Evolutionary conservation across 805 yeast genomes (phyloP).

Genomic region (Candida railenensis): DNA sequence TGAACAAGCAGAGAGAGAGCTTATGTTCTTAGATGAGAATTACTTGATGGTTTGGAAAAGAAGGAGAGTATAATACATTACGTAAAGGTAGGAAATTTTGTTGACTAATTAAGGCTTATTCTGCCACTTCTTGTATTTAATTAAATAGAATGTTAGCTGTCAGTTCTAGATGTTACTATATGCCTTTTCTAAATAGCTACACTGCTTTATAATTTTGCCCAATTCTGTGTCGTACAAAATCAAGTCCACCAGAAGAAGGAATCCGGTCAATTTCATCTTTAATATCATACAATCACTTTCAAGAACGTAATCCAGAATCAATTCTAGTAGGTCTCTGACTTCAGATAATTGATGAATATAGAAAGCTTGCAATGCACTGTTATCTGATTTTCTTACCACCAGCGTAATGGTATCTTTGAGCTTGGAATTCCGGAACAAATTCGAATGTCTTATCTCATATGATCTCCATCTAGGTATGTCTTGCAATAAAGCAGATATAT

Average conservation of each 20-base stretch:
- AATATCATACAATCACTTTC: background rate
- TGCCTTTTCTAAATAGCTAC: slow-evolving; percentile 4
- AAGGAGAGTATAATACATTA: background rate
- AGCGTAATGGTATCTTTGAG: background rate
- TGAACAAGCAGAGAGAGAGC: slow-evolving; percentile 49
- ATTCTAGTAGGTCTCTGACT: background rate
- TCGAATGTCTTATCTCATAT: slow-evolving; percentile 25
- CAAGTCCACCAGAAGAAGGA: slow-evolving; percentile 5
- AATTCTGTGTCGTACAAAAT: background rate
- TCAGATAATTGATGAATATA: background rate
- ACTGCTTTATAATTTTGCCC: background rate
- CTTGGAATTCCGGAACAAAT: slow-evolving; percentile 14
- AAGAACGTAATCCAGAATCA: background rate
- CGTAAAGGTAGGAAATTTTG: background rate
- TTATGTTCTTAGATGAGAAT: slow-evolving; percentile 60
- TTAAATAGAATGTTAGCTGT: too few species aligned
- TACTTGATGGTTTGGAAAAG: slow-evolving; percentile 69
- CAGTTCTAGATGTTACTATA: background rate
- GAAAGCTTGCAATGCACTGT: background rate
- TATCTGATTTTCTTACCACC: background rate
- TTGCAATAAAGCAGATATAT: slow-evolving; percentile 15
- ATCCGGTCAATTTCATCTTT: slow-evolving; percentile 3
- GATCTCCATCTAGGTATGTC: slow-evolving; percentile 25
- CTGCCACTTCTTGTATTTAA: too few species aligned
- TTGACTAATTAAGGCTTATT: too few species aligned